Evolutionary conservation across 371 early-diverging fungal species (phyloP).

Genomic region (Mucor piriformis): DNA sequence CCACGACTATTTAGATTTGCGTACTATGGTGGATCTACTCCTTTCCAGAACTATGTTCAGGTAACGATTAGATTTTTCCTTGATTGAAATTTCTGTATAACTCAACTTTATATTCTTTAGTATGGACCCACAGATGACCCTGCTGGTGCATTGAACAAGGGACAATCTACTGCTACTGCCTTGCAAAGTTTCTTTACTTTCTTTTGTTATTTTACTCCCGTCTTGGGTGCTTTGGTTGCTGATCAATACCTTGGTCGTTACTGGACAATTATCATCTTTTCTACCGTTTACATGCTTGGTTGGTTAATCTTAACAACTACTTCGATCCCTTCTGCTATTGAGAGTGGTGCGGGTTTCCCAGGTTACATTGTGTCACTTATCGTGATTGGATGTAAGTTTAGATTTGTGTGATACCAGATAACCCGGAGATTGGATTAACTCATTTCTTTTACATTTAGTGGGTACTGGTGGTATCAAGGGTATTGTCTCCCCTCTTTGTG

Average conservation of each 20-base stretch:
- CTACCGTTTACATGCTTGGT: slow-evolving; percentile 60
- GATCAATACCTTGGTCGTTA: slow-evolving; percentile 83
- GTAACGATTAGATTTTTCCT: slow-evolving; percentile 11
- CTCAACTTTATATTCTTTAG: slow-evolving; percentile 3
- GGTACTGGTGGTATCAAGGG: slow-evolving; percentile 92
- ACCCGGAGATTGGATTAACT: not conserved
- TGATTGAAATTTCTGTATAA: not conserved
- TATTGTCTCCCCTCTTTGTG: slow-evolving; percentile 46
- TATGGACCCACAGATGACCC: slow-evolving; percentile 25
- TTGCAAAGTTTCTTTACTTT: slow-evolving; percentile 75
- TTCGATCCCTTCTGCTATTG: slow-evolving; percentile 51
- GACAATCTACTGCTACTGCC: slow-evolving; percentile 64
- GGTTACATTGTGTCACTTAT: slow-evolving; percentile 65
- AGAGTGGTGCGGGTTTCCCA: slow-evolving; percentile 56
- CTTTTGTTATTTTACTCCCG: slow-evolving; percentile 75
- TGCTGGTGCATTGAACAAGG: slow-evolving; percentile 36
- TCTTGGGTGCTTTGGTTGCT: slow-evolving; percentile 79
- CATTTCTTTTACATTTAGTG: slow-evolving; percentile 35
- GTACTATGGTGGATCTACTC: slow-evolving; percentile 71
- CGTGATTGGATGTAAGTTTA: slow-evolving; percentile 40
- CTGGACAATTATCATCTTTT: slow-evolving; percentile 74
- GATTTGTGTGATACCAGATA: not conserved
- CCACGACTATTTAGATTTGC: slow-evolving; percentile 54
- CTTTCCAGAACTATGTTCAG: slow-evolving; percentile 67
- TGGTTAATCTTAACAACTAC: slow-evolving; percentile 71